Base-by-base conservation (phyloP, 2,329 filamentous ascomycete genomes). In the Ophiocordyceps camponoti-floridani region DNA sequence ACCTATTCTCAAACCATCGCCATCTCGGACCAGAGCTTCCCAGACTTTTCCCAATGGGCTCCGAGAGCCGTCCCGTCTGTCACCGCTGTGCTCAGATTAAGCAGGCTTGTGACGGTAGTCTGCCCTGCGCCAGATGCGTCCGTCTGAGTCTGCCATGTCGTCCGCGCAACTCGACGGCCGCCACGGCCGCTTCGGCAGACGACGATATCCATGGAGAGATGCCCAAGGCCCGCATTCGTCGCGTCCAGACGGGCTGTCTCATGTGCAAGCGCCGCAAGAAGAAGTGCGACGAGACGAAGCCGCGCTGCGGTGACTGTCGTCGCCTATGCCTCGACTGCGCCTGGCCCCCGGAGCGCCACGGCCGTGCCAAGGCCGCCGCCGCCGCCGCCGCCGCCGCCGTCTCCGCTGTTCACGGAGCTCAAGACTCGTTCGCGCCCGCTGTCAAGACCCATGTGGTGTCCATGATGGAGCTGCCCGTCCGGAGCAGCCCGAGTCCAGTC, bases 231-330 rank as follows among this genome's bases (percentile, higher is more conserved):
- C 55, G 54, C 37, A 61, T 60, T 35, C 51, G 56, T 8, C 52
- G 58, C 30, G 58, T 60, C 4, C 58, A 61, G 51, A 61, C 59
- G 30, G 65, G 65, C 12, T 68, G 65, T 50, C 49, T 65, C 43
- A 67, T 64, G 49, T 68, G 65, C 53, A 64, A 66, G 50, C 57
- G 57, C 26, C 61, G 65, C 41, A 67, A 68, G 56, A 68, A 68
- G 58, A 68, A 68, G 52, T 69, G 65, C 52, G 65, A 68, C 47
- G 66, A 69, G 53, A 53, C 51, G 10, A 66, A 65, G 48, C 65
- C 65, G 2, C 57, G 58, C 40, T 68, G 65, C 48, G 56, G 57
- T 30, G 58, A 62, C 44, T 66, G 62, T 43, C 52, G 54, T n/a
- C 53, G 58, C 12, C 45, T 60, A 13, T 60, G 58, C 40, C 57